Evolutionary conservation across 495 filamentous ascomycete species (phyloP), one percentile per base, ranked within the genome.

Genomic region (Lepidopterella palustris): DNA sequence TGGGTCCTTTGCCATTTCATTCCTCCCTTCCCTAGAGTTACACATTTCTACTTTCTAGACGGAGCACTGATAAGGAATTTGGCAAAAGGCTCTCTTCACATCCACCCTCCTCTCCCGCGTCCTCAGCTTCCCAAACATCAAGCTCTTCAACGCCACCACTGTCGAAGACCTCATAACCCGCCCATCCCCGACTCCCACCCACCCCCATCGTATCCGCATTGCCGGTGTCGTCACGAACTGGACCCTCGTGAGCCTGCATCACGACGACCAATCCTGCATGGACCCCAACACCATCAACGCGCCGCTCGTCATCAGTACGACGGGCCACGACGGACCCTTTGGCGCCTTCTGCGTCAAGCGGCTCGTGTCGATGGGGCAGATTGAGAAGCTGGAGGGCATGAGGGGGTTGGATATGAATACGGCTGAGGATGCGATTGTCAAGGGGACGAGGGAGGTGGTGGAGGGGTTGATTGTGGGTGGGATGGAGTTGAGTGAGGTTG

Each of bases 241-340:
- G 90, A 93, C 90, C 0, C 80, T 96, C 21, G 90, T 95, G 53
- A 81, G 83, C 58, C 88, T 93, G 78, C 88, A 96, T 74, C 90
- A 95, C 71, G 88, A 91, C 72, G 89, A 92, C 75, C 89, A 93
- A 77, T 86, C 81, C 59, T 93, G 89, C 85, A 95, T 93, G 89
- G 90, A 96, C 72, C 90, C 90, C 61, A 96, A 91, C 80, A 95
- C 90, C 71, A 91, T 96, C 80, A 95, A 95, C 70, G 87, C 88
- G 2, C 88, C 90, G 2, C 71, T 96, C 57, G 77, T 93, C 62
- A 86, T 96, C 73, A 87, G 83, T 58, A 95, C 90, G 40, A 95
- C 90, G 9, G 90, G 90, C 31, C 90, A 96, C 65, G 90, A 96
- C 62, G 90, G 89, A 5, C 90, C 90, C 13, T 92, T 92, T 69